These are phyloP conservation scores for Gynandropsis gynandra DNA, from an alignment of 345 rosid species.

Conservation along the genomic window DNA sequence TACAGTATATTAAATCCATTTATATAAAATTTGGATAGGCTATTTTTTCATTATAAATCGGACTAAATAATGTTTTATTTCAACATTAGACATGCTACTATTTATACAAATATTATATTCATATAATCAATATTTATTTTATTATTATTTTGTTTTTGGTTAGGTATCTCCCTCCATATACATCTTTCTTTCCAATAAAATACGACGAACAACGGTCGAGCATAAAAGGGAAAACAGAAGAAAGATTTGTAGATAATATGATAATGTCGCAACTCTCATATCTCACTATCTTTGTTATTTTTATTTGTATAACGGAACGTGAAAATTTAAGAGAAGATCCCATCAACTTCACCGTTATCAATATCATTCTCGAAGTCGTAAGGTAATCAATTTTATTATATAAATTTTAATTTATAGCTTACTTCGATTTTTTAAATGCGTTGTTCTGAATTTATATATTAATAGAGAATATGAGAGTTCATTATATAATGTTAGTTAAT, in stretches of 20 bases:
- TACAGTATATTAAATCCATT: too few relatives aligned
- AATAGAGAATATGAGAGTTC: background rate
- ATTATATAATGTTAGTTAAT: too few relatives aligned
- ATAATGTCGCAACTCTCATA: conserved; percentile 31
- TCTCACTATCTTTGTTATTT: conserved; percentile 24
- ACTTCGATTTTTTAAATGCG: background rate
- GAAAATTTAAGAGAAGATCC: conserved; percentile 30
- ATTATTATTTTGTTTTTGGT: conserved; percentile 16
- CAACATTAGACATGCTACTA: too few relatives aligned
- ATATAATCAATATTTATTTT: too few relatives aligned
- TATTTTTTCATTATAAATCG: too few relatives aligned
- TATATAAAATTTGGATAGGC: too few relatives aligned
- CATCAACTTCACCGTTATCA: conserved; percentile 32
- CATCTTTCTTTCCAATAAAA: conserved; percentile 21
- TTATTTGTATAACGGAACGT: conserved; percentile 34
- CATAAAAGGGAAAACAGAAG: background rate
- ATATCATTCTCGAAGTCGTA: conserved; percentile 28
- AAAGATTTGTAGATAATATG: conserved; percentile 20
- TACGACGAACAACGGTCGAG: background rate
- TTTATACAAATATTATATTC: too few relatives aligned
- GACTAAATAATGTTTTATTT: too few relatives aligned
- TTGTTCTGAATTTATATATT: background rate
- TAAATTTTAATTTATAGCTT: background rate
- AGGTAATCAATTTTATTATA: conserved; percentile 21
- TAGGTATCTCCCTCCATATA: conserved; percentile 40